Evolutionary conservation across 768 basidiomycete species (phyloP).

Genomic region (Tricholomella constricta): DNA sequence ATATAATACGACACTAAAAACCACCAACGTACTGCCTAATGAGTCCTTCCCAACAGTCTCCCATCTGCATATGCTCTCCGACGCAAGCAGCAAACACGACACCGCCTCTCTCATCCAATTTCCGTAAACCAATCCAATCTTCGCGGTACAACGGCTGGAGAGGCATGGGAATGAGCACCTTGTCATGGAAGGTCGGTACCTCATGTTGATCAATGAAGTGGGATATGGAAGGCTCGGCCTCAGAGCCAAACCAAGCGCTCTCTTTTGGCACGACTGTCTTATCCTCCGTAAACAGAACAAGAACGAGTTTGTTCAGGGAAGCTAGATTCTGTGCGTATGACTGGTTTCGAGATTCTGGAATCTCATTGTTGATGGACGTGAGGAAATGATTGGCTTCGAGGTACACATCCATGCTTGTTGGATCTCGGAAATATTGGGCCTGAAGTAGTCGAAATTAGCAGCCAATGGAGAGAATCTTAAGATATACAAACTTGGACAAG

Average conservation of each 20-base stretch:
- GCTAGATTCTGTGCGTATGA: slow-evolving; percentile 64
- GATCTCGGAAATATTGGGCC: slow-evolving; percentile 90
- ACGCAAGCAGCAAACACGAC: slow-evolving; percentile 65
- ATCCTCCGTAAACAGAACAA: slow-evolving; percentile 74
- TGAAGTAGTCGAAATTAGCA: slow-evolving; percentile 25
- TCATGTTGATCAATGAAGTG: slow-evolving; percentile 10
- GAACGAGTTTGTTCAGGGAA: slow-evolving; percentile 65
- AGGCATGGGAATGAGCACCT: slow-evolving; percentile 65
- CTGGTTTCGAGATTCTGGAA: slow-evolving; percentile 49
- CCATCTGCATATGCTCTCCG: slow-evolving; percentile 76
- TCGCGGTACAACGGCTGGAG: slow-evolving; percentile 71
- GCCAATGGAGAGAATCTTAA: background rate
- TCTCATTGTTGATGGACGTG: slow-evolving; percentile 78
- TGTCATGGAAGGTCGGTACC: slow-evolving; percentile 10
- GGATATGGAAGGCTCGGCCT: slow-evolving; percentile 45
- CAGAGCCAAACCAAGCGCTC: slow-evolving; percentile 84
- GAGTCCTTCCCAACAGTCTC: slow-evolving; percentile 60
- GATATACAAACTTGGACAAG: slow-evolving; percentile 59
- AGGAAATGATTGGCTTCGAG: slow-evolving; percentile 66
- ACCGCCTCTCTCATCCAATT: slow-evolving; percentile 65
- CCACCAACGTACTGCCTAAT: slow-evolving; percentile 45
- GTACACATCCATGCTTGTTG: slow-evolving; percentile 57
- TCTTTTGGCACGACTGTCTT: slow-evolving; percentile 83
- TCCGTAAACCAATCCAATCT: slow-evolving; percentile 80
- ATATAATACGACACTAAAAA: background rate